Conservation (phyloP, 2,329 filamentous ascomycete species). For the Verticillium alfalfae region DNA sequence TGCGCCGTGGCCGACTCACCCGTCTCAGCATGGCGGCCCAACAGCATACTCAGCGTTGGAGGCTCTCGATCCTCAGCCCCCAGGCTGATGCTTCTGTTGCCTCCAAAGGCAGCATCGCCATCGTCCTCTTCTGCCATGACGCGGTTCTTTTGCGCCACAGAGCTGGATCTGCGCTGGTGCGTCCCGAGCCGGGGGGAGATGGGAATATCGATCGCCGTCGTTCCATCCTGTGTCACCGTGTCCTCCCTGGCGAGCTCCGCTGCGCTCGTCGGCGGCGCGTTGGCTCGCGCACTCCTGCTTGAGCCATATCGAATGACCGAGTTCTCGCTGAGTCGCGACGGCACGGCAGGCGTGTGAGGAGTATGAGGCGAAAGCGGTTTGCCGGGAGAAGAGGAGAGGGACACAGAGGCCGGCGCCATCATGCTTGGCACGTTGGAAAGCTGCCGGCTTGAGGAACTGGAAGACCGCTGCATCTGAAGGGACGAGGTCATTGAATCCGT, state of each 20-base stretch:
- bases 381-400: conserved; percentile 80
- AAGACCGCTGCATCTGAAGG: conserved; percentile 75
- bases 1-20: conserved; percentile 16
- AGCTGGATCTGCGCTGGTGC: conserved; percentile 60
- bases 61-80: conserved; percentile 60
- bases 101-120: conserved; percentile 53
- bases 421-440: conserved; percentile 59
- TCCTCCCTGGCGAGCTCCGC: conserved; percentile 26
- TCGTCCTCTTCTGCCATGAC: conserved; percentile 52
- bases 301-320: conserved; percentile 67
- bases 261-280: conserved; percentile 17
- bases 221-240: conserved; percentile 43
- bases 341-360: conserved; percentile 88
- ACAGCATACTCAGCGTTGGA: conserved; percentile 58
- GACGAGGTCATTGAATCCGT: conserved; percentile 94
- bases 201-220: conserved; percentile 68
- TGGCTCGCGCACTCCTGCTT: conserved; percentile 19
- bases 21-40: conserved; percentile 39
- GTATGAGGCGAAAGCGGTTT: conserved; percentile 88
- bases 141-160: conserved; percentile 60
- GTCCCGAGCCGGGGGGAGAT: conserved; percentile 58
- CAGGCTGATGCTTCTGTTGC: conserved; percentile 62
- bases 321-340: conserved; percentile 87
- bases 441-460: conserved; percentile 63
- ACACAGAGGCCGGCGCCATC: conserved; percentile 68